Percentiles rank a stretch among this genome's conserved stretches.
phyloP scores from a whole-genome alignment of 2,329 filamentous ascomycete species.

The Orbilia quercus region DNA sequence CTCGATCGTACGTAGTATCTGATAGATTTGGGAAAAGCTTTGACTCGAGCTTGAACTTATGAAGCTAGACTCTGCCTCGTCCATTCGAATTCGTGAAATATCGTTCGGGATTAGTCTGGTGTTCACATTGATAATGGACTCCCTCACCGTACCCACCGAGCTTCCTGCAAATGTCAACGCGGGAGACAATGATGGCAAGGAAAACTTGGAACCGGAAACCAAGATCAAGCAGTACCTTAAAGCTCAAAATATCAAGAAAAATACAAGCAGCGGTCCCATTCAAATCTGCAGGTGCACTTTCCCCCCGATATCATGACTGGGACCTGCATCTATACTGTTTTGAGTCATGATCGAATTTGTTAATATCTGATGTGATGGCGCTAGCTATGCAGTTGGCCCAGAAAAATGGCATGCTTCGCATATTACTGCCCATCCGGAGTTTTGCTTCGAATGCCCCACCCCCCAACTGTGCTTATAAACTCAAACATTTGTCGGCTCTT shows the following conservation, averaged over 20 bases:
- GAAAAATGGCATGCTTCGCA: conserved; percentile 1
- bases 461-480: conserved; percentile 32
- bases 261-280: not conserved
- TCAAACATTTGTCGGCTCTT: not conserved
- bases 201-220: too few relatives aligned
- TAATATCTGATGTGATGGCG: conserved; percentile 29
- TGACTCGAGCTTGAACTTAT: too few relatives aligned
- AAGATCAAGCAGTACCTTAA: too few relatives aligned
- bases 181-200: too few relatives aligned
- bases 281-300: not conserved
- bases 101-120: too few relatives aligned
- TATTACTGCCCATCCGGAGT: conserved; percentile 7
- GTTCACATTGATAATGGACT: too few relatives aligned
- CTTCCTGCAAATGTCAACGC: too few relatives aligned
- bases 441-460: not conserved
- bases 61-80: too few relatives aligned
- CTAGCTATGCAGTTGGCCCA: conserved; percentile 1
- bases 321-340: conserved; percentile 11
- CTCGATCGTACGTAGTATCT: too few relatives aligned
- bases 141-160: too few relatives aligned
- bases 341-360: conserved; percentile 23
- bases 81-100: too few relatives aligned
- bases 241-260: not conserved
- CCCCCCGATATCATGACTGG: conserved; percentile 11
- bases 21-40: too few relatives aligned